phyloP scores from a whole-genome alignment of 2,329 filamentous ascomycete genomes.

The Cordyceps cicadae region DNA sequence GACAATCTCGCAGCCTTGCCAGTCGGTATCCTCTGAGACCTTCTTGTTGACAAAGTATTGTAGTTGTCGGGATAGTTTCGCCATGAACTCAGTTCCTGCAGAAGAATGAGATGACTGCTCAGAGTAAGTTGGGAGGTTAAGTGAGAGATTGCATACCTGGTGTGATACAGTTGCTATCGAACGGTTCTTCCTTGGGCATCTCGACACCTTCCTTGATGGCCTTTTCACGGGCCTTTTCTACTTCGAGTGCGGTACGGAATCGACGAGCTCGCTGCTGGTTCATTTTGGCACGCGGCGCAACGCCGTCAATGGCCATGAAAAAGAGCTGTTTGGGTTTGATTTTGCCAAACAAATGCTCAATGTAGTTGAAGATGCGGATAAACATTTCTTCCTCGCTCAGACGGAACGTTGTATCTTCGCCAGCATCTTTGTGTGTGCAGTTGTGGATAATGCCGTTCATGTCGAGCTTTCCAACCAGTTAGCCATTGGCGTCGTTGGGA shows the following conservation, averaged over 20 bases:
- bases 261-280: slow-evolving; percentile 95
- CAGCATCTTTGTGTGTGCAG: slow-evolving; percentile 91
- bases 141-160: slow-evolving; percentile 47
- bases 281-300: slow-evolving; percentile 97
- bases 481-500: slow-evolving; percentile 24
- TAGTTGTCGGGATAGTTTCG: slow-evolving; percentile 83
- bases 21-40: slow-evolving; percentile 90
- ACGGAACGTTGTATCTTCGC: slow-evolving; percentile 79
- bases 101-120: not conserved
- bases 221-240: slow-evolving; percentile 83
- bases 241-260: slow-evolving; percentile 89
- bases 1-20: slow-evolving; percentile 94
- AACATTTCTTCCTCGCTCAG: slow-evolving; percentile 99
- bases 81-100: slow-evolving; percentile 83
- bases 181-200: slow-evolving; percentile 89
- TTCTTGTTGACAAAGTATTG: slow-evolving; percentile 99
- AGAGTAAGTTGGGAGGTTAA: not conserved
- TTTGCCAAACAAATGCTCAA: slow-evolving; percentile 96
- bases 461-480: slow-evolving; percentile 50
- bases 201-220: slow-evolving; percentile 82
- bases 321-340: slow-evolving; percentile 98
- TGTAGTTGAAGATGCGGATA: slow-evolving; percentile 99
- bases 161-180: slow-evolving; percentile 99
- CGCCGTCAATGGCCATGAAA: slow-evolving; percentile 99
- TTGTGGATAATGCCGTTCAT: slow-evolving; percentile 99